Evolutionary conservation across 345 rosid species (phyloP), one percentile per base, ranked within the genome.

Genomic region (Euclidium syriacum): DNA sequence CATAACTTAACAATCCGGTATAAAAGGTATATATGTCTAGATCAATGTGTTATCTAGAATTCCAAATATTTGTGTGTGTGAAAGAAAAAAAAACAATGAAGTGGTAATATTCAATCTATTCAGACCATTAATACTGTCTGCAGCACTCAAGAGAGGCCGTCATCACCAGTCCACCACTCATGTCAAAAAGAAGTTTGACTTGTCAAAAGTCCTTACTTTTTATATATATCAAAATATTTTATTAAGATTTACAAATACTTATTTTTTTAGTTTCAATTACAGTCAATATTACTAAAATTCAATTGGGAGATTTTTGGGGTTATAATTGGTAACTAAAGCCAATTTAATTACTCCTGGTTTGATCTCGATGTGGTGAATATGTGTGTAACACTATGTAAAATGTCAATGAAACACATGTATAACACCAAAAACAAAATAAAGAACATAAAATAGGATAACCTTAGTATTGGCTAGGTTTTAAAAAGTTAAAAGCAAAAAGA

Each of bases 161-260:
- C 57, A 22, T 56, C 64, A 36, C 58, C n/a, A n/a, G n/a, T n/a
- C n/a, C 19, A 47, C 71, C 57, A 46, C 52, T 65, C 38, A 47
- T 67, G 25, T 58, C 17, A 22, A 58, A 49, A 38, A 1, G 5
- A 67, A 49, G 58, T 58, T 58, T 67, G 65, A 67, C 58, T 67
- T 49, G 29, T 49, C 65, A 58, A 58, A 9, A 43, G 57, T 40
- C 44, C 1, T 47, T 34, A 16, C 5, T 33, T 43, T 18, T 29
- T 3, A 17, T 43, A 4, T 18, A 27, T 43, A 4, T 18, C 17
- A 12, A 40, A n/a, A n/a, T n/a, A n/a, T n/a, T n/a, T 22, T 7
- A 11, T 11, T 16, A 15, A 9, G 11, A 49, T 50, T 36, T 63
- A 41, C 6, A 53, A 6, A 33, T 65, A 23, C 2, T 7, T 3